phyloP scores from a whole-genome alignment of 306 rosid species.

The Cajanus cajan region DNA sequence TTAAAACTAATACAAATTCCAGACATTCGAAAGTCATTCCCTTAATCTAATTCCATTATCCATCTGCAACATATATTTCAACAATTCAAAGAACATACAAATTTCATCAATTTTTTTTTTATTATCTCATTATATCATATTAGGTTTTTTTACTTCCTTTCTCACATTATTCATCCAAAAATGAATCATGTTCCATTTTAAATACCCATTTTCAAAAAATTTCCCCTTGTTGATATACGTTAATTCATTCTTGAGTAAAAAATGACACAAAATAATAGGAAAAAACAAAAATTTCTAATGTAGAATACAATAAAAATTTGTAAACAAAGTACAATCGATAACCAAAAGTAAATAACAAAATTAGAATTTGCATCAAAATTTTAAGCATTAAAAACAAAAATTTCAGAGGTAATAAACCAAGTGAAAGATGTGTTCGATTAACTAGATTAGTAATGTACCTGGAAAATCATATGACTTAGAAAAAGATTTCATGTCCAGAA shows the following conservation, averaged over 20 bases:
- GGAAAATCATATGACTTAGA: background rate
- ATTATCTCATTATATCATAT: background rate
- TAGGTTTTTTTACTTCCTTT: background rate
- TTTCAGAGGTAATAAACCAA: too few relatives aligned
- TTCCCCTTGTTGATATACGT: background rate
- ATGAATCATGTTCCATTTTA: background rate
- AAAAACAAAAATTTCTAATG: background rate
- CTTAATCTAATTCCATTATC: background rate
- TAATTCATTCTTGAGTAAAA: background rate
- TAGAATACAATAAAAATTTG: background rate
- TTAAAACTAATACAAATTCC: background rate
- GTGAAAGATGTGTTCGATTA: background rate
- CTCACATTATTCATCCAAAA: background rate
- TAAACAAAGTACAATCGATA: background rate
- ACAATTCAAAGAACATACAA: background rate
- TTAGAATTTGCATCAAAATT: background rate
- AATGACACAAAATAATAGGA: background rate
- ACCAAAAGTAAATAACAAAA: background rate
- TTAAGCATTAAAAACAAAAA: background rate
- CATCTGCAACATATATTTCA: slow-evolving; percentile 3
- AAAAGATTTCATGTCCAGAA: background rate
- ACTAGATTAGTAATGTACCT: background rate
- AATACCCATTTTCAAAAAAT: background rate
- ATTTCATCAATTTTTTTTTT: background rate
- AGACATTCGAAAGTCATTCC: background rate